A percentile compares a stretch with the other conserved stretches of the same genome.
Evolutionary conservation across 1,284 basidiomycete species (phyloP).

Genomic region (Gymnopus androsaceus): DNA sequence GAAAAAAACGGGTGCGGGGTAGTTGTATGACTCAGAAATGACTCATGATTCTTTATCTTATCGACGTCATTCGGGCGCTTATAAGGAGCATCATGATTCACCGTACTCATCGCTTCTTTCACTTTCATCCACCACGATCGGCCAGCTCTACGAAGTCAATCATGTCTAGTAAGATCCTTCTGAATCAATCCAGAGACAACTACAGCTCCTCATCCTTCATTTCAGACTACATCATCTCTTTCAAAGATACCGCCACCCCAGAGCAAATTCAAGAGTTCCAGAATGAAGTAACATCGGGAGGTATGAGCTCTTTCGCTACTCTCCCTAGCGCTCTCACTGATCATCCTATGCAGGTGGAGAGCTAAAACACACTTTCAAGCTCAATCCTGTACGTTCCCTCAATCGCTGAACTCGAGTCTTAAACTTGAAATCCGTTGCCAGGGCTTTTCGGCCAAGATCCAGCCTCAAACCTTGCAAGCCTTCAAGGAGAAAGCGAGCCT

Average conservation of each 20-base stretch:
- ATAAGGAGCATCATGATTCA: neutral
- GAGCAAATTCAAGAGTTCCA: constrained; percentile 47
- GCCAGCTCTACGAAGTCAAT: constrained; percentile 5
- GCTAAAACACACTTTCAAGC: constrained; percentile 42
- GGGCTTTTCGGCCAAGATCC: constrained; percentile 58
- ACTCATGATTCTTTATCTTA: neutral
- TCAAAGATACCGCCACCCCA: constrained; percentile 49
- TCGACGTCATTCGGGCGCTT: too few relatives aligned
- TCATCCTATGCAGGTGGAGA: constrained; percentile 40
- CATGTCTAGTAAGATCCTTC: constrained; percentile 25
- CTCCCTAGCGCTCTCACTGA: neutral
- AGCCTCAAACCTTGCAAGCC: constrained; percentile 32
- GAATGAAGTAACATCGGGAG: constrained; percentile 40
- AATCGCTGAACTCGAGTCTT: neutral
- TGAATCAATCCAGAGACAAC: neutral
- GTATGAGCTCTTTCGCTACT: constrained; percentile 28
- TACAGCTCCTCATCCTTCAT: neutral
- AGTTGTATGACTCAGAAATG: neutral
- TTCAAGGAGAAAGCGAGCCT: constrained; percentile 36
- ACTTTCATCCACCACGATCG: neutral
- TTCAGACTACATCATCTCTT: constrained; percentile 59
- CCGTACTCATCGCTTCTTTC: neutral
- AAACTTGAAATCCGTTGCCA: constrained; percentile 22
- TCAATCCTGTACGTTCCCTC: constrained; percentile 32
- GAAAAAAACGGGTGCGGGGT: too few relatives aligned